Conservation (phyloP, 2,329 filamentous ascomycete species). For the Xylariaceae sp. region DNA sequence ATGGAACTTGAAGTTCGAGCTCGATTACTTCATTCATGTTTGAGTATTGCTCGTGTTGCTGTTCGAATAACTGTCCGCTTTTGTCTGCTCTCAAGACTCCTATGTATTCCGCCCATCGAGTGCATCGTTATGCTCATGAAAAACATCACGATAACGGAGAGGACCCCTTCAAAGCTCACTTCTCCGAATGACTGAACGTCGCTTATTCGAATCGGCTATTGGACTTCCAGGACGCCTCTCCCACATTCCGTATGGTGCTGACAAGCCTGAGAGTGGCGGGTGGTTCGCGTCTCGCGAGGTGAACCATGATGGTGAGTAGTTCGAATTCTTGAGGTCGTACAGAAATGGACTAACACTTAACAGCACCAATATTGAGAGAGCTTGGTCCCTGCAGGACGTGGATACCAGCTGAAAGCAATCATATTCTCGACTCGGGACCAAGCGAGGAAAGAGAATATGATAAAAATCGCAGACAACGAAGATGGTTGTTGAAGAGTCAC, state of each 20-base stretch:
- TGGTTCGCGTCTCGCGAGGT: conserved; percentile 30
- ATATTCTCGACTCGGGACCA: conserved; percentile 3
- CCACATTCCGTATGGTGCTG: conserved; percentile 23
- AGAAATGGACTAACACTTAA: conserved; percentile 16
- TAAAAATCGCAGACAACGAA: conserved; percentile 27
- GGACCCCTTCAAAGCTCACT: conserved; percentile 23
- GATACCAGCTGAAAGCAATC: conserved; percentile 17
- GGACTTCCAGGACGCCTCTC: conserved; percentile 33
- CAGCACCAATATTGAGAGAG: conserved; percentile 29
- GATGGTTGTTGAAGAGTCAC: conserved; percentile 51
- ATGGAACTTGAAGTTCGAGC: no score
- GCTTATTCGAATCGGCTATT: conserved; percentile 28
- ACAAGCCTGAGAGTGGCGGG: conserved; percentile 28
- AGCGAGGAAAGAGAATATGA: conserved; percentile 18
- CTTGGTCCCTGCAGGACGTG: conserved; percentile 25
- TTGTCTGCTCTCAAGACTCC: neutral
- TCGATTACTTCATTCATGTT: no score
- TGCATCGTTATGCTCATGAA: conserved; percentile 27
- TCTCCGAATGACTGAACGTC: conserved; percentile 34
- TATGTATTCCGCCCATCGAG: neutral
- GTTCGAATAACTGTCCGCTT: neutral
- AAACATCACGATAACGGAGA: conserved; percentile 19
- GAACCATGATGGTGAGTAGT: conserved; percentile 23
- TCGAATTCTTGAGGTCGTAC: neutral
- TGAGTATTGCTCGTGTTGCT: no score